These are phyloP conservation scores for Grosmannia penicillata DNA, from an alignment of 2,329 filamentous ascomycete species.

Conservation along the genomic window DNA sequence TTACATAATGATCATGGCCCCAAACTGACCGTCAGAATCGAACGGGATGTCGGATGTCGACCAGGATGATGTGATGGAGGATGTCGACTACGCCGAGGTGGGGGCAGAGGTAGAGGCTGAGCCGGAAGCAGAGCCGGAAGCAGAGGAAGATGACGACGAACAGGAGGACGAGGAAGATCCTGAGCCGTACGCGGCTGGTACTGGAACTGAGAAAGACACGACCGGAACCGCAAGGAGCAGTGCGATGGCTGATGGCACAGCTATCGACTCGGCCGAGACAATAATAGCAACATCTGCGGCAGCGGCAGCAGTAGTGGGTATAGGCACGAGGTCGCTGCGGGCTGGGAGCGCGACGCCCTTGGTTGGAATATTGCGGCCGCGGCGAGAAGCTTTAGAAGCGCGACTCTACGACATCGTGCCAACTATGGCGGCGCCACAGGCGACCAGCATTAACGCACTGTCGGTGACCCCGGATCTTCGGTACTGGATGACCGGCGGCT, in stretches of 20 bases:
- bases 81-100: constrained; percentile 19
- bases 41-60: constrained; percentile 34
- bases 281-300: constrained; percentile 1
- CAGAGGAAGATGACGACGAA: constrained; percentile 27
- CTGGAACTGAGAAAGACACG: constrained; percentile 1
- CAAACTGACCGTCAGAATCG: constrained; percentile 13
- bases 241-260: constrained; percentile 5
- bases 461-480: constrained; percentile 85
- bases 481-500: constrained; percentile 87
- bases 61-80: constrained; percentile 43
- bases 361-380: constrained; percentile 36
- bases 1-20: no score
- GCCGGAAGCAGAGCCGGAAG: constrained; percentile 18
- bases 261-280: constrained; percentile 7
- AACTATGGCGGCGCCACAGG: constrained; percentile 90
- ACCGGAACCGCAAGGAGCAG: constrained; percentile 1
- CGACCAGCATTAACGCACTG: constrained; percentile 88
- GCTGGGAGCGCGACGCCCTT: constrained; percentile 15
- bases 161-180: constrained; percentile 10
- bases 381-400: constrained; percentile 66
- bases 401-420: constrained; percentile 86
- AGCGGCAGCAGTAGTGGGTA: no score
- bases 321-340: constrained; percentile 6
- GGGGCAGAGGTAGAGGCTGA: constrained; percentile 20
- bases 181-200: constrained; percentile 5